Conservation (phyloP, 2,329 filamentous ascomycete species). For the Hypocreales sp. region DNA sequence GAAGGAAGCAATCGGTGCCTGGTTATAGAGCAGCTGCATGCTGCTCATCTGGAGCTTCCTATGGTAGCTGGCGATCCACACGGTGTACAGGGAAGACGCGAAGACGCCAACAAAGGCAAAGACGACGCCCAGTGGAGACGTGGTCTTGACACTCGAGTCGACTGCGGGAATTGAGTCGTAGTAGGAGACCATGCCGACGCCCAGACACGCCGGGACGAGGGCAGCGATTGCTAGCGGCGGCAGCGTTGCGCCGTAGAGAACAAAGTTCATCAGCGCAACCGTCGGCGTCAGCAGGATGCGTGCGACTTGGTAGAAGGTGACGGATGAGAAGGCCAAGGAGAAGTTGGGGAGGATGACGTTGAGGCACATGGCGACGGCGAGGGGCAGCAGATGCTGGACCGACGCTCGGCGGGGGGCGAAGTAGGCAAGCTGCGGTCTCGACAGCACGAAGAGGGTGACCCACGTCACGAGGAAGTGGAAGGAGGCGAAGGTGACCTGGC, state of each 20-base stretch:
- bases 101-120: conserved; percentile 50
- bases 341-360: conserved; percentile 57
- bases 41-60: conserved; percentile 49
- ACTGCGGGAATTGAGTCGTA: conserved; percentile 43
- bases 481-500: conserved; percentile 49
- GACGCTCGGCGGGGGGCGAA: conserved; percentile 42
- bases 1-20: conserved; percentile 46
- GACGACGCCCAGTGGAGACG: conserved; percentile 40
- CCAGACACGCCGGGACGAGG: conserved; percentile 44
- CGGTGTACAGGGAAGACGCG: conserved; percentile 51
- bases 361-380: conserved; percentile 51
- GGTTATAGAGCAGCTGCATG: conserved; percentile 55
- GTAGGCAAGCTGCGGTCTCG: conserved; percentile 38
- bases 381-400: conserved; percentile 41
- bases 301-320: conserved; percentile 57
- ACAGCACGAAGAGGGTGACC: conserved; percentile 45
- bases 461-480: conserved; percentile 56
- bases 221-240: conserved; percentile 37
- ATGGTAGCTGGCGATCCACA: conserved; percentile 53
- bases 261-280: conserved; percentile 48
- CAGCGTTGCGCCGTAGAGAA: conserved; percentile 41
- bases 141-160: conserved; percentile 35
- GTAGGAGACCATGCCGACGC: conserved; percentile 52
- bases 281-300: conserved; percentile 51
- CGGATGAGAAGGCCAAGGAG: conserved; percentile 49